A percentile compares a stretch with the other conserved stretches of the same genome.
phyloP scores from a whole-genome alignment of 805 yeast species.

The Ogataea ganodermae region DNA sequence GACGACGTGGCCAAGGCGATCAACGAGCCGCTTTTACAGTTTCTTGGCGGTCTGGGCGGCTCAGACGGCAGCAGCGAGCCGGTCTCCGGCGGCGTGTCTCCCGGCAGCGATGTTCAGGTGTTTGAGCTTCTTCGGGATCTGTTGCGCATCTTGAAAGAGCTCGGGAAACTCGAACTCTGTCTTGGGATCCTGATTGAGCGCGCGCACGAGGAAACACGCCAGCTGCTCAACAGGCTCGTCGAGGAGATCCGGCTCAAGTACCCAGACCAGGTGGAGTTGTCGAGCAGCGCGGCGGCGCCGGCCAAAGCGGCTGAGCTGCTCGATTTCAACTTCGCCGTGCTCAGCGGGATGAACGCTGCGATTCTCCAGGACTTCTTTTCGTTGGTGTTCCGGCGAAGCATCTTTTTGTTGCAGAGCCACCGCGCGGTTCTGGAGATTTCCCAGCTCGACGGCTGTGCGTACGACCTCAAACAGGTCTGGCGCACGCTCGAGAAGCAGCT shows the following conservation, averaged over 20 bases:
- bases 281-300: conserved; percentile 14
- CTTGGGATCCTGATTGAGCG: conserved; percentile 55
- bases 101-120: conserved; percentile 27
- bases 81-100: conserved; percentile 26
- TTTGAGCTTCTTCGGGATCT: conserved; percentile 25
- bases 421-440: conserved; percentile 63
- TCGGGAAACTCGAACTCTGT: conserved; percentile 62
- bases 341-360: conserved; percentile 35
- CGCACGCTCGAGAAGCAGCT: conserved; percentile 44
- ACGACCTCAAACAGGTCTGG: conserved; percentile 42
- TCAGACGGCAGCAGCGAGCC: too few species aligned
- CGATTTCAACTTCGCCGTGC: conserved; percentile 19
- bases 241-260: conserved; percentile 65
- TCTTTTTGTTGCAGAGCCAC: conserved; percentile 69
- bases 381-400: conserved; percentile 62
- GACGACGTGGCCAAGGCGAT: conserved; percentile 32
- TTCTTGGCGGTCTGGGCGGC: conserved; percentile 33
- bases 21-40: conserved; percentile 38
- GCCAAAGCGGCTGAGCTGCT: conserved; percentile 14
- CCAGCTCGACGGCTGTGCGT: conserved; percentile 27
- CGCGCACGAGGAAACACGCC: conserved; percentile 62
- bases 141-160: conserved; percentile 36
- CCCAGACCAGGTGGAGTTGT: conserved; percentile 34
- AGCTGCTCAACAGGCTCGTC: conserved; percentile 58
- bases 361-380: conserved; percentile 72